Evolutionary conservation across 352 stramenopile species (phyloP), one percentile per base, ranked within the genome.

Genomic region (Thalassiosira hispida): DNA sequence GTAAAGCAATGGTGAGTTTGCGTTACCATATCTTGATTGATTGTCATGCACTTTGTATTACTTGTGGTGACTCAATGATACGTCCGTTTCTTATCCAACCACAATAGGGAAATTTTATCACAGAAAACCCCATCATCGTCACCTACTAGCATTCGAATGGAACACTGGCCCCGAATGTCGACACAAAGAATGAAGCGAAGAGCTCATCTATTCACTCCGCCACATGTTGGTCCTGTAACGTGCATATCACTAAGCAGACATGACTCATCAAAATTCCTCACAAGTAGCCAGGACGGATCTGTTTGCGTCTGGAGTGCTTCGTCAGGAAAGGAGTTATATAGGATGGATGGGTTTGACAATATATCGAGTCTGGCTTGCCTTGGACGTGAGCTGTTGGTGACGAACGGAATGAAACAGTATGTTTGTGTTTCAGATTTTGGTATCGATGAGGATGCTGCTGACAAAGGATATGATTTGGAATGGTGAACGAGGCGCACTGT

Each of bases 391-490:
- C 62, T 86, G n/a, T 57, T 90, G 9, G 64, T 90, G 8, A 89
- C 82, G 0, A 40, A 89, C 65, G 82, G 82, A 2, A 87, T 86
- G 75, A 62, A 77, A 7, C 25, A 79, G 6, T 78, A 72, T 64
- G 83, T 89, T 60, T 89, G 79, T 70, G 69, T 89, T 31, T 79
- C 87, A 46, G 78, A 89, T 79, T 82, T 82, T 68, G 53, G 65
- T 18, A 68, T 82, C 18, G 57, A 62, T n/a, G 65, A 77, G 56
- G 59, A 68, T 55, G 51, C 53, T 42, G 35, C 73, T 20, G 56
- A 31, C n/a, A 62, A 70, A 57, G 65, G 57, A 29, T 81, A 81
- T 49, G 73, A 76, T 44, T 76, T 81, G 38, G 73, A 81, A 49
- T 76, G 64, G 65, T 81, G 56, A 81, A 22, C 25, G n/a, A n/a